These are phyloP conservation scores for Dactylorhiza incarnata DNA, from an alignment of 106 monocot species.

Conservation along the genomic window DNA sequence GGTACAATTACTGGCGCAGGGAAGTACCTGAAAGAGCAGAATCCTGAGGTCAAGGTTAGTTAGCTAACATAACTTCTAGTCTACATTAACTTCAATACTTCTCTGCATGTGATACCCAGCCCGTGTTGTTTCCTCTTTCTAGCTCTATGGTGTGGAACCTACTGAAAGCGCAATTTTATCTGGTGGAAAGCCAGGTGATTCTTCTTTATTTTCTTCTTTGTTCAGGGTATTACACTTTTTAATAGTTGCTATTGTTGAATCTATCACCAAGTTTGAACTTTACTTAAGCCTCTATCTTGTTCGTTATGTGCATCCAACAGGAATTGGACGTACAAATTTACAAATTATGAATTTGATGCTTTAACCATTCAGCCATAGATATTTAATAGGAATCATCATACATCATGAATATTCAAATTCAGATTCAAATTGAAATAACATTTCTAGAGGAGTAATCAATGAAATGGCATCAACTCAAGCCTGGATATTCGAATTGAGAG, in stretches of 20 bases:
- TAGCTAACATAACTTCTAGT: background rate
- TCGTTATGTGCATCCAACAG: too few species aligned
- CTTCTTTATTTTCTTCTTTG: background rate
- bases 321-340: too few species aligned
- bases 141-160: slow-evolving; percentile 65
- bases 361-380: too few species aligned
- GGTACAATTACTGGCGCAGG: slow-evolving; percentile 58
- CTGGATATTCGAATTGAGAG: too few species aligned
- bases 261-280: background rate
- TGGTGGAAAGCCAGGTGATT: slow-evolving; percentile 37
- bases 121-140: background rate
- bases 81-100: background rate
- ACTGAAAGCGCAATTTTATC: slow-evolving; percentile 51
- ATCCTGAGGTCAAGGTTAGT: slow-evolving; percentile 48
- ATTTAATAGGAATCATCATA: too few species aligned
- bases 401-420: too few species aligned
- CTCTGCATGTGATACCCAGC: background rate
- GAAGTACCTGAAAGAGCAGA: slow-evolving; percentile 61
- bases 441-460: too few species aligned
- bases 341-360: too few species aligned
- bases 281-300: too few species aligned
- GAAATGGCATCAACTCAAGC: too few species aligned
- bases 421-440: too few species aligned
- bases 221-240: background rate
- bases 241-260: background rate